These are phyloP conservation scores for Pseudonitzschia multistriata DNA, from an alignment of 108 stramenopile species.

Conservation along the genomic window DNA sequence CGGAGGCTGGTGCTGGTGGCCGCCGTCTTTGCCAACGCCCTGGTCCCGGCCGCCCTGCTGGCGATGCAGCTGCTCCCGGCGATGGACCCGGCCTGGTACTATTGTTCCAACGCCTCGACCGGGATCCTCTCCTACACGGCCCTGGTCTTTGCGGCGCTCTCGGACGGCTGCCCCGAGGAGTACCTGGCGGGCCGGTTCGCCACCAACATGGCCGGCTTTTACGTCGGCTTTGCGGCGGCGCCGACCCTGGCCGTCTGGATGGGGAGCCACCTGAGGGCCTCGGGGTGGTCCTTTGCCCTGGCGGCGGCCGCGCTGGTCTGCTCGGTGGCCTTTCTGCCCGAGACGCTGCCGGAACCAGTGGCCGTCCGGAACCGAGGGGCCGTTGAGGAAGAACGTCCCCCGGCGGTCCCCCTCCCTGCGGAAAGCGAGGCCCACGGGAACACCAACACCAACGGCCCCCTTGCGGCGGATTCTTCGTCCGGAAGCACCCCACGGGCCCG, in stretches of 20 bases:
- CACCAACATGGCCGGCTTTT: constrained; percentile 58
- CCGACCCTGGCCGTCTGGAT: constrained; percentile 58
- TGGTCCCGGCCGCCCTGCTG: constrained; percentile 54
- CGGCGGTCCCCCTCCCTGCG: too few species aligned
- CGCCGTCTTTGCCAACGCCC: constrained; percentile 44
- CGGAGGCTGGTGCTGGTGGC: constrained; percentile 47
- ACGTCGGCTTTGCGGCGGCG: constrained; percentile 61
- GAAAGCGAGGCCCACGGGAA: too few species aligned
- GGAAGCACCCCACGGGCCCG: too few species aligned
- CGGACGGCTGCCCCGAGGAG: constrained; percentile 59
- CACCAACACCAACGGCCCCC: neutral
- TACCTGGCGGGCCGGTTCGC: constrained; percentile 72
- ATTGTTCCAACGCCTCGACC: constrained; percentile 43
- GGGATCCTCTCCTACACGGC: constrained; percentile 62
- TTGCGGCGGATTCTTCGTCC: neutral
- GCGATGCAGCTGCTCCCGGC: constrained; percentile 45
- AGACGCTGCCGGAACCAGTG: constrained; percentile 57
- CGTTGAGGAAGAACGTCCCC: neutral
- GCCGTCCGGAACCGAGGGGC: neutral
- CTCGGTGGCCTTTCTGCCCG: constrained; percentile 52
- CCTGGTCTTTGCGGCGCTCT: constrained; percentile 57
- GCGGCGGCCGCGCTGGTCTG: constrained; percentile 28
- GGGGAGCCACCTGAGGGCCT: constrained; percentile 40
- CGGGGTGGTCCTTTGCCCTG: constrained; percentile 15
- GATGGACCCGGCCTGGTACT: constrained; percentile 60